These are phyloP conservation scores for Helenozyma rhizophorensis DNA, from an alignment of 805 yeast genomes.

Conservation along the genomic window DNA sequence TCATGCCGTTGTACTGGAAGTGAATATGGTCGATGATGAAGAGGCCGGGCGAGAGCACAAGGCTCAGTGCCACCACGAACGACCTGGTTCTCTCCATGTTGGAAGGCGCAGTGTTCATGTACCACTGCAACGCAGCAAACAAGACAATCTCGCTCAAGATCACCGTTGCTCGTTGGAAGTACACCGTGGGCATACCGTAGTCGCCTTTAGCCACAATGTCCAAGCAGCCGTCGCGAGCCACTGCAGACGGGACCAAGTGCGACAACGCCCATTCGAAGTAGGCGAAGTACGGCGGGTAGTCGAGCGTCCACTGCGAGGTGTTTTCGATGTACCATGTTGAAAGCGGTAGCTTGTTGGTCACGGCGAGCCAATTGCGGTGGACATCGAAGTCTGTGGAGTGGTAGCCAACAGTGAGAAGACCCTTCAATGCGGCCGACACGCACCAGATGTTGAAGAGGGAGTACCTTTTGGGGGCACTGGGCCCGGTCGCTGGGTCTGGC, in stretches of 20 bases:
- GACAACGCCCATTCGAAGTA: conserved; percentile 85
- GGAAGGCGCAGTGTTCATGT: conserved; percentile 47
- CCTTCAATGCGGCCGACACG: conserved; percentile 30
- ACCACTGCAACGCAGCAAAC: conserved; percentile 68
- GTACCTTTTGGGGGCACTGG: too few relatives aligned
- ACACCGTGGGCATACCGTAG: conserved; percentile 74
- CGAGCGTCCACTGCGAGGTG: conserved; percentile 87
- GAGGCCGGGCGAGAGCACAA: conserved; percentile 85
- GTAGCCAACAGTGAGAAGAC: conserved; percentile 53
- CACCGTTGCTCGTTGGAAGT: conserved; percentile 80
- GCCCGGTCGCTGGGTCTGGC: too few relatives aligned
- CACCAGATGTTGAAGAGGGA: conserved; percentile 33
- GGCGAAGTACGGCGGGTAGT: conserved; percentile 97
- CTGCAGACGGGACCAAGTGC: conserved; percentile 61
- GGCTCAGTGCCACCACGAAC: conserved; percentile 75
- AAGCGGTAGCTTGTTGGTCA: conserved; percentile 72
- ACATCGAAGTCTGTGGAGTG: conserved; percentile 97
- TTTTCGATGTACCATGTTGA: conserved; percentile 78
- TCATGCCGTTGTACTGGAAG: conserved; percentile 93
- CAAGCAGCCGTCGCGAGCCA: conserved; percentile 71
- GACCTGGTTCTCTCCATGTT: conserved; percentile 43
- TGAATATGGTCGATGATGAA: conserved; percentile 92
- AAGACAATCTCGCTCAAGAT: conserved; percentile 70
- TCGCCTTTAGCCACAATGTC: conserved; percentile 60
- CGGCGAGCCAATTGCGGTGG: conserved; percentile 95